Evolutionary conservation across 495 filamentous ascomycete species (phyloP).

Genomic region (Penicillium canescens): DNA sequence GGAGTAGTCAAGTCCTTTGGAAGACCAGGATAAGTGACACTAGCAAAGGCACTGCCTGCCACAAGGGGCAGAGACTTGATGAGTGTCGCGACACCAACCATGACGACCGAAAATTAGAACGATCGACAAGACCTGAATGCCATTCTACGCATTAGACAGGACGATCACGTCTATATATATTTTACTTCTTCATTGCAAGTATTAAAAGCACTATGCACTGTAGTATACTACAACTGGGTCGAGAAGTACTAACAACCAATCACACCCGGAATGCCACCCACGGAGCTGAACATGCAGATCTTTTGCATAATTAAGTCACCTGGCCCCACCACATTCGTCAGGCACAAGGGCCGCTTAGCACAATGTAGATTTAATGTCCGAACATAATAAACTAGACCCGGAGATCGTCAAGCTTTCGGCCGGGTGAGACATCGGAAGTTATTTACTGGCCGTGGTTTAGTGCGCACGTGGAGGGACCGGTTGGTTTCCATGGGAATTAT

Average conservation of each 20-base stretch:
- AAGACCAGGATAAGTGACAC: slow-evolving; percentile 50
- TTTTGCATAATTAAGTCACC: neutral
- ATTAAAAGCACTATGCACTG: neutral
- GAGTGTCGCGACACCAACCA: slow-evolving; percentile 15
- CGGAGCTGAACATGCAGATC: neutral
- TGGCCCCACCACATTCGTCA: neutral
- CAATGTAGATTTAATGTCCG: neutral
- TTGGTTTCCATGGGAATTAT: neutral
- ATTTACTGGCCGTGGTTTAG: neutral
- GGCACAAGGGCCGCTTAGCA: neutral
- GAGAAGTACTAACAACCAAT: neutral
- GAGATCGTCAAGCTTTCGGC: neutral
- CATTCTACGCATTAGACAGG: neutral
- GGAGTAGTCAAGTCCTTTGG: slow-evolving; percentile 58
- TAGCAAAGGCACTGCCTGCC: slow-evolving; percentile 39
- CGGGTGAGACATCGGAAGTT: neutral
- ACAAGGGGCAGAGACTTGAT: slow-evolving; percentile 38
- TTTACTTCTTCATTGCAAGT: neutral
- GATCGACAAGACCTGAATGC: neutral
- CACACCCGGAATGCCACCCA: neutral
- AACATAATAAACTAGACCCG: neutral
- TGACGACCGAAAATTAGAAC: neutral
- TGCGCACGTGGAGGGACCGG: neutral
- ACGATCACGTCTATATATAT: neutral
- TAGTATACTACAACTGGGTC: too few species aligned